Percentiles rank a stretch among this genome's conserved stretches.
Conservation (phyloP, 1,139 yeast genomes). For the Yamadazyma jaroonii region DNA sequence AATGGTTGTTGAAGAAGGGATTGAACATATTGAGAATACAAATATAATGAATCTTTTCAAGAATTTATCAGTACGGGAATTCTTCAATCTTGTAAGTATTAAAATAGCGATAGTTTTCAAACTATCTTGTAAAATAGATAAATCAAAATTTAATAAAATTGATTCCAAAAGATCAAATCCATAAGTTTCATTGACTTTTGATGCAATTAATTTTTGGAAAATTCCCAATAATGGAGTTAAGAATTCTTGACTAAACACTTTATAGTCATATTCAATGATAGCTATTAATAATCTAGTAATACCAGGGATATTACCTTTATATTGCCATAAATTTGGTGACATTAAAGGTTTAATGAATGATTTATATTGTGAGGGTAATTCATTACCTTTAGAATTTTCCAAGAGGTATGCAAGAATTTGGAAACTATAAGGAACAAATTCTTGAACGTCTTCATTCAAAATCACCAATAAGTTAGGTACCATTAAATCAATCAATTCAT, state of each 20-base stretch:
- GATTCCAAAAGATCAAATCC: constrained; percentile 84
- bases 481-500: constrained; percentile 50
- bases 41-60: constrained; percentile 71
- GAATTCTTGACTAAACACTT: constrained; percentile 42
- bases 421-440: constrained; percentile 89
- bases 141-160: constrained; percentile 59
- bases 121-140: constrained; percentile 49
- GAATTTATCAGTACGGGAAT: constrained; percentile 77
- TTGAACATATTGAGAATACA: constrained; percentile 48
- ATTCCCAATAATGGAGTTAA: constrained; percentile 87
- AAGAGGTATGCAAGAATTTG: constrained; percentile 81
- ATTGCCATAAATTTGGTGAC: constrained; percentile 91
- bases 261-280: constrained; percentile 62
- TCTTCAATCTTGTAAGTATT: constrained; percentile 75
- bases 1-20: constrained; percentile 21
- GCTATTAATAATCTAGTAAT: constrained; percentile 76
- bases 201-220: constrained; percentile 89
- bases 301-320: constrained; percentile 90
- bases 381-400: constrained; percentile 50
- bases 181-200: constrained; percentile 72
- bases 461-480: constrained; percentile 68
- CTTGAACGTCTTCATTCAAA: constrained; percentile 83
- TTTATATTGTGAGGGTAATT: constrained; percentile 63
- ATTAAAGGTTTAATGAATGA: constrained; percentile 76
- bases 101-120: constrained; percentile 72